A percentile compares a stretch with the other conserved stretches of the same genome.
Evolutionary conservation across 2,329 filamentous ascomycete genomes (phyloP).

Genomic region (Hyphodiscus sp.): DNA sequence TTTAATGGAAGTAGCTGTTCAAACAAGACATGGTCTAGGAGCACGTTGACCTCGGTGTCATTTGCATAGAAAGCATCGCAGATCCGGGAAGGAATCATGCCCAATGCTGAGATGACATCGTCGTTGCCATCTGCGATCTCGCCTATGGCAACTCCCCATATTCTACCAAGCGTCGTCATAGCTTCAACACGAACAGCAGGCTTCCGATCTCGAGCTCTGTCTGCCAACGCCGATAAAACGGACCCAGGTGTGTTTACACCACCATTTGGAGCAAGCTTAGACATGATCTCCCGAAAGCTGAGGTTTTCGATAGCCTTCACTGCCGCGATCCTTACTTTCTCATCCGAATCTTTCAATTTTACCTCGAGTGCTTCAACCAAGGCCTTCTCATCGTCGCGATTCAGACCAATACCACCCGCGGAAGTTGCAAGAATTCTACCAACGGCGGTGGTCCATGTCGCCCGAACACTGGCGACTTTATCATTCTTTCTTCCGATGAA

Average conservation of each 20-base stretch:
- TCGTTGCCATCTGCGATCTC: conserved; percentile 83
- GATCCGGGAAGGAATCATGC: conserved; percentile 76
- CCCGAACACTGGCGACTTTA: conserved; percentile 74
- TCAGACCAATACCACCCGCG: conserved; percentile 82
- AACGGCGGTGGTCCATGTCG: conserved; percentile 77
- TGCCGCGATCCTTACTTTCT: conserved; percentile 85
- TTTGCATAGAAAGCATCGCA: conserved; percentile 88
- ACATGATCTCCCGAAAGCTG: conserved; percentile 70
- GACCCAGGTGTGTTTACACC: conserved; percentile 71
- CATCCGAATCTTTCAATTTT: conserved; percentile 81
- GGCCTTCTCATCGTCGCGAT: conserved; percentile 69
- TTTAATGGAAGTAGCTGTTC: conserved; percentile 85
- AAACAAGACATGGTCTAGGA: conserved; percentile 78
- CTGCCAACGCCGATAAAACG: conserved; percentile 73
- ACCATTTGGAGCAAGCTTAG: conserved; percentile 72
- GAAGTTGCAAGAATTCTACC: conserved; percentile 87
- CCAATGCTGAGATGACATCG: conserved; percentile 64
- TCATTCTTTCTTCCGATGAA: conserved; percentile 84
- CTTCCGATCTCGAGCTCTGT: conserved; percentile 83
- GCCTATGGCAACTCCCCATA: conserved; percentile 90
- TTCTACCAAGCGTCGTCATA: conserved; percentile 74
- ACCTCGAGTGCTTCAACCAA: conserved; percentile 70
- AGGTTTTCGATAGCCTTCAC: conserved; percentile 79
- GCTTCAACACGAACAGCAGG: conserved; percentile 76
- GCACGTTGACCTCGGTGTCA: conserved; percentile 74